Evolutionary conservation across 495 filamentous ascomycete genomes (phyloP), one percentile per base, ranked within the genome.

Genomic region (Entonaema liquescens): DNA sequence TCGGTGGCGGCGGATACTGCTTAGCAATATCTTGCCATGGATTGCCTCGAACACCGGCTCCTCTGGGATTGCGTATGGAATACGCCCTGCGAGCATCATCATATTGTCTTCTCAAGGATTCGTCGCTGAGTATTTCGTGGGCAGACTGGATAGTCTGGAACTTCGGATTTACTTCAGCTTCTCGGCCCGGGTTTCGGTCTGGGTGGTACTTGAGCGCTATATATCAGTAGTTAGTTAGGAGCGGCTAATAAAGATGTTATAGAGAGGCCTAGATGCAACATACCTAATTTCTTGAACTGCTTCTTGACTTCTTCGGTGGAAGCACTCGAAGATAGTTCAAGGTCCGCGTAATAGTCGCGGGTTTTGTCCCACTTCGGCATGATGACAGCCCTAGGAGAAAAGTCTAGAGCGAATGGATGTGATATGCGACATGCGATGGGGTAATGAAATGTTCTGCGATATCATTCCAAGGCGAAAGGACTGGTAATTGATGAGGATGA

Each of bases 141-240:
- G 94, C 94, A 1, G 90, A 85, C 76, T 95, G 92, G 60, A 97
- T 96, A 28, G 87, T 84, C 74, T 95, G 90, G 73, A 97, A 97
- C 74, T 91, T 91, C 19, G 92, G 81, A 63, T 89, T 92, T 63
- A 90, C 90, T 69, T 93, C 92, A 21, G 84, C 74, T 79, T 97
- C 94, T 67, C 85, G 85, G 47, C 94, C 94, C 4, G 90, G 92
- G 72, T 98, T 97, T 47, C 93, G 89, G 77, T 98, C 94, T 6
- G 94, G 94, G 74, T 98, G 94, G 71, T 89, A 96, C 73, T 89
- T 89, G 26, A 95, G 84, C 35, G 93, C 94, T 95, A 68, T 17
- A 54, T 15, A 59, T 15, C 28, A 11, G 28, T 15, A 17, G 33
- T 64, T 68, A 65, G 66, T 35, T 36, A 40, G 6, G 58, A 31